Evolutionary conservation across 805 yeast genomes (phyloP).

Genomic region (Suhomyces kilbournensis): DNA sequence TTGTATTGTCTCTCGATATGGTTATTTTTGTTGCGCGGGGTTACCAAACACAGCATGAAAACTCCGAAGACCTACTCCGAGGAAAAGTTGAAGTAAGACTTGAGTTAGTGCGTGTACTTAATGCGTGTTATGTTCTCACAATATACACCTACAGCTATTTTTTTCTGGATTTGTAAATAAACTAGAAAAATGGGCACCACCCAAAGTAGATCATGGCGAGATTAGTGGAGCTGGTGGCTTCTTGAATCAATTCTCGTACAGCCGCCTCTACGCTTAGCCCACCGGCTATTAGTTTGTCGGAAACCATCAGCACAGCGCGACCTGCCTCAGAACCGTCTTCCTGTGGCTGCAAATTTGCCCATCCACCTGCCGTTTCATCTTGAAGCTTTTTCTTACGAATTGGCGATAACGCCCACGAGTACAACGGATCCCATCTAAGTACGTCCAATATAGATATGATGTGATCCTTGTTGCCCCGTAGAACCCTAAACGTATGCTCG

Average conservation of each 20-base stretch:
- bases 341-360: slow-evolving; percentile 16
- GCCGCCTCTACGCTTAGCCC: slow-evolving; percentile 80
- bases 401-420: slow-evolving; percentile 88
- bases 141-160: neutral
- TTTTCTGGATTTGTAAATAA: neutral
- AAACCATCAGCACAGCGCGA: slow-evolving; percentile 70
- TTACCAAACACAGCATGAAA: neutral
- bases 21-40: neutral
- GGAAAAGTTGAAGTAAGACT: neutral
- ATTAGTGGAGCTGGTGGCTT: slow-evolving; percentile 67
- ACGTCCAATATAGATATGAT: slow-evolving; percentile 83
- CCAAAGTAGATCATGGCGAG: slow-evolving; percentile 77
- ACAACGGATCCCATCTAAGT: slow-evolving; percentile 86
- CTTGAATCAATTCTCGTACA: slow-evolving; percentile 74
- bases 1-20: neutral
- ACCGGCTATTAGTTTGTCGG: slow-evolving; percentile 60
- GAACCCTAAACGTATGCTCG: slow-evolving; percentile 66
- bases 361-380: slow-evolving; percentile 27
- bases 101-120: neutral
- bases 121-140: no score
- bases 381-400: slow-evolving; percentile 56
- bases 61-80: neutral
- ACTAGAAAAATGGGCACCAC: slow-evolving; percentile 70
- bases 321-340: slow-evolving; percentile 70
- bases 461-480: slow-evolving; percentile 62